Base-by-base conservation (phyloP, 352 stramenopile genomes). In the Globisporangium polare region DNA sequence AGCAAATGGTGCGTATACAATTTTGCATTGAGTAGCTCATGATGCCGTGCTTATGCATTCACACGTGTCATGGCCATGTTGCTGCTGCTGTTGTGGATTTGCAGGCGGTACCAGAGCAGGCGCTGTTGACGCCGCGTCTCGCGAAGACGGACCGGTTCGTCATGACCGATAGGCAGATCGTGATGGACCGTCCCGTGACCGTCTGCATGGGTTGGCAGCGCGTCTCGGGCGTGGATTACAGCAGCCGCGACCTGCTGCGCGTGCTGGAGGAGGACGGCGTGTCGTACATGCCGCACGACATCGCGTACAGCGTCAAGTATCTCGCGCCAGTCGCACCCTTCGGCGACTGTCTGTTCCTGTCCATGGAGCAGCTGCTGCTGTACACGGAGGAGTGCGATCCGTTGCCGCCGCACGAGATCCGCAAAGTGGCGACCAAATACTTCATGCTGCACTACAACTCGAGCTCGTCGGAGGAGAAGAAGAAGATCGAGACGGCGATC, bases 221-320 rank as follows among this genome's bases (percentile, higher is more conserved):
- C 26, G 85, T 92, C 47, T 88, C 78, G 18, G 80, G 84, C 51
- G 79, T 92, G 18, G 83, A 92, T 55, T 81, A 72, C 10, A 86
- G 68, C 53, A 92, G 83, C 53, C 86, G 83, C 17, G 80, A 95
- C 35, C 49, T 90, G 24, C 61, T 95, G 54, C 84, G 83, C 29
- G 63, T 90, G 45, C 70, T 95, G 35, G 86, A 95, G 45, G 86
- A 94, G 71, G 82, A 93, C 37, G 86, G 86, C n/a, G 86, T 91
- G 17, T 82, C 81, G 56, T 95, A 95, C 58, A 75, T 81, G 67
- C 83, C 86, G 20, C 86, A 95, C 74, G 85, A 95, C 67, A 90
- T 80, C 20, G 80, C 86, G 18, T 95, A 95, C 76, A 92, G 83
- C 49, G 86, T 95, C 69, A 94, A 95, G 71, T 95, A 95, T 59